Evolutionary conservation across 192 early-diverging fungal species (phyloP).

Genomic region (Oehlia diaphana): DNA sequence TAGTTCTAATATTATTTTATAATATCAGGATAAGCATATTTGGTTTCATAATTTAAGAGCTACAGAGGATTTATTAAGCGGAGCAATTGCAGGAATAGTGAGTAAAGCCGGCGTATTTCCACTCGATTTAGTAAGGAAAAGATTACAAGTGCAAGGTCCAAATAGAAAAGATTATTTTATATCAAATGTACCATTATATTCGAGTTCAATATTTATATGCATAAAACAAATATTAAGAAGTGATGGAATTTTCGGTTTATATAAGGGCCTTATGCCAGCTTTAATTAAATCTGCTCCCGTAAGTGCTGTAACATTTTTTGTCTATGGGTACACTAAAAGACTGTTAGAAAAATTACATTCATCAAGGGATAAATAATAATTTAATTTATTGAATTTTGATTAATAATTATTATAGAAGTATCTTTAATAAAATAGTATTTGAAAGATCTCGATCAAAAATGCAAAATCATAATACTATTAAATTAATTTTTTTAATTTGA

Average conservation of each 20-base stretch:
- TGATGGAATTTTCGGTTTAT: conserved; percentile 84
- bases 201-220: conserved; percentile 56
- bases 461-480: no score
- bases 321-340: conserved; percentile 68
- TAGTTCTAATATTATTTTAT: not conserved
- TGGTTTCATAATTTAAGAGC: conserved; percentile 30
- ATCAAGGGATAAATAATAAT: not conserved
- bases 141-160: conserved; percentile 60
- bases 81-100: conserved; percentile 77
- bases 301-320: conserved; percentile 85
- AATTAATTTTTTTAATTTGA: no score
- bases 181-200: conserved; percentile 66
- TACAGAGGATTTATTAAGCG: conserved; percentile 70
- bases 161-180: conserved; percentile 56
- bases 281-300: conserved; percentile 86
- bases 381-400: no score
- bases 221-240: conserved; percentile 63
- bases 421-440: no score
- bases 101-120: conserved; percentile 89
- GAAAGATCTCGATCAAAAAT: no score
- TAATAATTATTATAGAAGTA: no score
- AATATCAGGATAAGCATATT: conserved; percentile 32
- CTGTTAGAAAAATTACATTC: conserved; percentile 42
- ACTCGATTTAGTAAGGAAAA: conserved; percentile 82
- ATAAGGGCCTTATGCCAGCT: conserved; percentile 84